Evolutionary conservation across 1,139 yeast species (phyloP).

Genomic region (Suhomyces bokatorum): DNA sequence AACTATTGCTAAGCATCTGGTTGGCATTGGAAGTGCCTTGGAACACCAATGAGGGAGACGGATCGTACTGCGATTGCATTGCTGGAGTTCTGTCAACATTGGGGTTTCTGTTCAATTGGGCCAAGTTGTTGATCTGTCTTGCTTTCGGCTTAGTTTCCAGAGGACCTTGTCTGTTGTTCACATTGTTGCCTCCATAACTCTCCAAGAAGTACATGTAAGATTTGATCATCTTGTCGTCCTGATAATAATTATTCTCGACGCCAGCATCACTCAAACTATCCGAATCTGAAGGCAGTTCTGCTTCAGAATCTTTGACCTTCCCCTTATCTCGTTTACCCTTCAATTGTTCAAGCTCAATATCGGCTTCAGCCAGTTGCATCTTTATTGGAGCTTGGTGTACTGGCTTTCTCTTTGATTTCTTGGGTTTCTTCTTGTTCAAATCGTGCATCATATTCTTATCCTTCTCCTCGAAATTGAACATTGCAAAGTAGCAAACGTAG

Average conservation of each 20-base stretch:
- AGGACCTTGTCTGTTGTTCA: neutral
- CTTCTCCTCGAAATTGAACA: constrained; percentile 74
- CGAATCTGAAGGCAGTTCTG: constrained; percentile 22
- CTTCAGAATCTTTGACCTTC: constrained; percentile 19
- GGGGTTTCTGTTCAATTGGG: neutral
- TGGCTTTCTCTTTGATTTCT: constrained; percentile 4
- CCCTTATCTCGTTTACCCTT: constrained; percentile 13
- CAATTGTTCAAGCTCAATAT: constrained; percentile 18
- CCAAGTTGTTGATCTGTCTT: neutral
- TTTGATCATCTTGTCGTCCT: constrained; percentile 89
- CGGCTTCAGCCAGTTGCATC: constrained; percentile 10
- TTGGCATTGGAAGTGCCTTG: constrained; percentile 6
- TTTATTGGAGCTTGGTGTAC: constrained; percentile 9
- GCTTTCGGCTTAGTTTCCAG: neutral
- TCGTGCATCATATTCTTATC: constrained; percentile 52
- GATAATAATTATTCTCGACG: constrained; percentile 33
- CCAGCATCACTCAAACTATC: constrained; percentile 41
- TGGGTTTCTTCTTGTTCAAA: constrained; percentile 29
- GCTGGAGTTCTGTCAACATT: neutral
- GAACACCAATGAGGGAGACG: constrained; percentile 12
- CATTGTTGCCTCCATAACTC: constrained; percentile 54
- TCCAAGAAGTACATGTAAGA: constrained; percentile 86
- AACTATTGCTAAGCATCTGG: constrained; percentile 16
- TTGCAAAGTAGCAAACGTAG: constrained; percentile 90
- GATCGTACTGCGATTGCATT: constrained; percentile 9